Evolutionary conservation across 192 early-diverging fungal genomes (phyloP), one percentile per base, ranked within the genome.

Genomic region (Spizellomyces punctatus): DNA sequence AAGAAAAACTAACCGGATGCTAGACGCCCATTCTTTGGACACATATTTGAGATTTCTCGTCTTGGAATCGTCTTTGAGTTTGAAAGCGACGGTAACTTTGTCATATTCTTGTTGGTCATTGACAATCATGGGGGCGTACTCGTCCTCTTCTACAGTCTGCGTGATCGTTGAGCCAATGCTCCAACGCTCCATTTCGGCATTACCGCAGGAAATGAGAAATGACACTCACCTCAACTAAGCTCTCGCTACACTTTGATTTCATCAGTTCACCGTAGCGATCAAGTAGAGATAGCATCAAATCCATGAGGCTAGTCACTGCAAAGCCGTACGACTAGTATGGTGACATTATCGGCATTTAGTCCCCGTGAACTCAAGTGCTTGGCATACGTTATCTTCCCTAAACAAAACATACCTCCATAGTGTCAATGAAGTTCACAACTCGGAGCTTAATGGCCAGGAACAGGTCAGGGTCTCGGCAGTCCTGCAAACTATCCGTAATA

Each of bases 371-470:
- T 36, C 27, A 36, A 36, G 27, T 3, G 27, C 27, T 36, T 8
- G 63, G 3, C 59, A 3, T 61, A 2, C 59, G 14, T 16, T 41
- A 61, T 61, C 52, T 8, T n/a, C 19, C 4, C 44, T 48, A 22
- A 12, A 12, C 2, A 58, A 42, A 27, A 36, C 50, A 10, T 82
- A 91, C 91, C 79, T 96, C 94, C 80, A 98, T 83, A 12, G 94
- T 96, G 59, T 96, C 90, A 17, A 96, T 96, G 69, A 96, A 99
- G 5, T 91, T 83, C 27, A 91, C 84, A 59, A 98, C 80, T n/a
- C 78, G 58, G 41, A 86, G 67, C 66, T 98, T 94, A 68, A 99
- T 89, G 43, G 79, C 72, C 47, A 94, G 75, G 44, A 96, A 95
- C 59, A 91, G 78, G 14, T 90, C 88, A 12, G 97, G 92, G 64